These are phyloP conservation scores for Elongisporangium anandrum DNA, from an alignment of 352 stramenopile genomes.

Conservation along the genomic window DNA sequence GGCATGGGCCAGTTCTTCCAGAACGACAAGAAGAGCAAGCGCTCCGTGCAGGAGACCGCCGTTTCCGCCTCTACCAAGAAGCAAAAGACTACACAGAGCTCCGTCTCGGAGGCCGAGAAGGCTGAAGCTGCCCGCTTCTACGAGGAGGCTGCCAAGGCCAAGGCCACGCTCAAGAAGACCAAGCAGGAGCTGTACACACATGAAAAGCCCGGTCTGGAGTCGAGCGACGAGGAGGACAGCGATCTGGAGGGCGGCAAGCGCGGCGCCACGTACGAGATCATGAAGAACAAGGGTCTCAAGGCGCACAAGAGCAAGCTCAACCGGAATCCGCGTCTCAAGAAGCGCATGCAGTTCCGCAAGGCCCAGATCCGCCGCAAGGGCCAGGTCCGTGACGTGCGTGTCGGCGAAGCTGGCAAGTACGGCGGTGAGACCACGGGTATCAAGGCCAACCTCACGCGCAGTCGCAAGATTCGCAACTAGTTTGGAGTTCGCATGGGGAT, in stretches of 20 bases:
- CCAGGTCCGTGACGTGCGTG: conserved; percentile 92
- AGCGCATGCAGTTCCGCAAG: conserved; percentile 97
- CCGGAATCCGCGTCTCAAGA: conserved; percentile 98
- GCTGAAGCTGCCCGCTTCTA: conserved; percentile 75
- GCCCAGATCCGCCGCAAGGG: conserved; percentile 97
- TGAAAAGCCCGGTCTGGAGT: conserved; percentile 43
- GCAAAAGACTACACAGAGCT: conserved; percentile 21
- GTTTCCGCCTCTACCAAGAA: conserved; percentile 22
- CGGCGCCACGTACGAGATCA: conserved; percentile 92
- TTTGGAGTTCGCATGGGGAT: conserved; percentile 7
- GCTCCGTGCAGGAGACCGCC: not conserved
- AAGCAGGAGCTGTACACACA: conserved; percentile 83
- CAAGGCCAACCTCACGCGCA: conserved; percentile 85
- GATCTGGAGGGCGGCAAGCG: conserved; percentile 84
- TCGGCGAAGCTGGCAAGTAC: conserved; percentile 84
- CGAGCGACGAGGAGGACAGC: conserved; percentile 62
- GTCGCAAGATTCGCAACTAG: conserved; percentile 89
- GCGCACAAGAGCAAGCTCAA: conserved; percentile 98
- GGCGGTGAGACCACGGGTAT: conserved; percentile 88
- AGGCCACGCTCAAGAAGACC: conserved; percentile 43
- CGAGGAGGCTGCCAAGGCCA: conserved; percentile 44
- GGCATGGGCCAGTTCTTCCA: conserved; percentile 71
- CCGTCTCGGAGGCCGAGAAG: conserved; percentile 37
- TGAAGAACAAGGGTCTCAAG: conserved; percentile 98
- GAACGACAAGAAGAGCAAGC: conserved; percentile 30